phyloP scores from a whole-genome alignment of 2,329 filamentous ascomycete species.

The Cladophialophora yegresii region DNA sequence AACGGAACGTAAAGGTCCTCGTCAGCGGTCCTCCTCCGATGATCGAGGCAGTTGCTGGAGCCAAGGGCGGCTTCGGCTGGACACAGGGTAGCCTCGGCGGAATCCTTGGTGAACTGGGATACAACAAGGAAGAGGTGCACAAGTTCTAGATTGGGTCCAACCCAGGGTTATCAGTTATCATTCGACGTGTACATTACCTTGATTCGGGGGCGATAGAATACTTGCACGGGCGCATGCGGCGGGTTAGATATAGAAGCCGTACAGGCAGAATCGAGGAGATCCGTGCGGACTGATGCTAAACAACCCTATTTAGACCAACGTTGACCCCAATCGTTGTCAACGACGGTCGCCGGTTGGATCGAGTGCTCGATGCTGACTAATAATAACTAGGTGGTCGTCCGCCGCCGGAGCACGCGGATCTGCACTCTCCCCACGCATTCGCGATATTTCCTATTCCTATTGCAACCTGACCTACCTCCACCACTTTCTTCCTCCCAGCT shows the following conservation, averaged over 20 bases:
- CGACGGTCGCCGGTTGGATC: too few relatives aligned
- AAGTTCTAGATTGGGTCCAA: slow-evolving; percentile 51
- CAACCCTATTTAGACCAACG: background rate
- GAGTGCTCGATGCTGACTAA: background rate
- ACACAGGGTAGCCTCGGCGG: slow-evolving; percentile 48
- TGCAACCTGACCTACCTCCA: background rate
- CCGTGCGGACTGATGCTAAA: too few relatives aligned
- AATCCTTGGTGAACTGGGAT: slow-evolving; percentile 60
- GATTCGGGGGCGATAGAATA: slow-evolving; percentile 1
- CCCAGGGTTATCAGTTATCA: slow-evolving; percentile 7
- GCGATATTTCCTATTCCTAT: background rate
- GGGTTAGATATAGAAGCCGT: slow-evolving; percentile 5
- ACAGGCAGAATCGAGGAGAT: slow-evolving; percentile 3
- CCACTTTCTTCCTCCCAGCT: background rate
- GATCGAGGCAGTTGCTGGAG: slow-evolving; percentile 60
- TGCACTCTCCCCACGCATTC: background rate
- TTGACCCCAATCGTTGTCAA: background rate
- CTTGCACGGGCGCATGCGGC: background rate
- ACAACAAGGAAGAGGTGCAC: slow-evolving; percentile 59
- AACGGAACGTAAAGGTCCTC: slow-evolving; percentile 58
- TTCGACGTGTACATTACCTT: slow-evolving; percentile 30
- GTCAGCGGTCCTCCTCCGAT: slow-evolving; percentile 70
- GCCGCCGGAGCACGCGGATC: slow-evolving; percentile 1
- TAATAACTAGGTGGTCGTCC: background rate
- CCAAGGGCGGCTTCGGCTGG: slow-evolving; percentile 41